These are phyloP conservation scores for Bimuria novae-zelandiae DNA, from an alignment of 2,329 filamentous ascomycete genomes.

Conservation along the genomic window DNA sequence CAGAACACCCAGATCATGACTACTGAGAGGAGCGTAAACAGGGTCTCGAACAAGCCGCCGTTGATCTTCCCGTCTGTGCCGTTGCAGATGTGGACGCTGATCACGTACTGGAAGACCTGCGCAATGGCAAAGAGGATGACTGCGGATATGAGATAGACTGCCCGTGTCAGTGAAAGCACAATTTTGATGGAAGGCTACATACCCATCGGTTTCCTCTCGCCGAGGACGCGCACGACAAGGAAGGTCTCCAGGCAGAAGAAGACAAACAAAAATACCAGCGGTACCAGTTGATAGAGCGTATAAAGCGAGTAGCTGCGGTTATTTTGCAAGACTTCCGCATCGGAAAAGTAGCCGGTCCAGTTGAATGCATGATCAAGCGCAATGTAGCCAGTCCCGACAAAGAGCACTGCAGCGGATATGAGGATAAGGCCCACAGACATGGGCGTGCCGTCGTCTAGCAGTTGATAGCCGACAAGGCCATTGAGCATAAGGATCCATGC, in stretches of 20 bases:
- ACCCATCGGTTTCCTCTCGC: conserved; percentile 89
- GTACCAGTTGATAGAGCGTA: conserved; percentile 88
- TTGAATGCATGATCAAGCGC: conserved; percentile 87
- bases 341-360: conserved; percentile 80
- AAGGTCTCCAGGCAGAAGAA: conserved; percentile 84
- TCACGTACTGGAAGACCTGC: conserved; percentile 94
- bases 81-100: conserved; percentile 88
- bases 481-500: conserved; percentile 92
- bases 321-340: conserved; percentile 49
- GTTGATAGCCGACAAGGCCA: conserved; percentile 87
- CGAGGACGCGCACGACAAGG: conserved; percentile 82
- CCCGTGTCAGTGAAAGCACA: conserved; percentile 25
- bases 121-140: conserved; percentile 85
- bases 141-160: conserved; percentile 75
- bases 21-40: conserved; percentile 87
- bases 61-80: conserved; percentile 86
- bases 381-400: conserved; percentile 93
- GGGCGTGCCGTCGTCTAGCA: conserved; percentile 90
- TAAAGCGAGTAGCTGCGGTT: conserved; percentile 84
- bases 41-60: conserved; percentile 86
- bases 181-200: conserved; percentile 42
- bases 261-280: conserved; percentile 83
- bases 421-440: conserved; percentile 78
- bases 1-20: conserved; percentile 91
- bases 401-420: conserved; percentile 70